Conservation (phyloP, 441 rosid genomes). For the Corymbia citriodora region DNA sequence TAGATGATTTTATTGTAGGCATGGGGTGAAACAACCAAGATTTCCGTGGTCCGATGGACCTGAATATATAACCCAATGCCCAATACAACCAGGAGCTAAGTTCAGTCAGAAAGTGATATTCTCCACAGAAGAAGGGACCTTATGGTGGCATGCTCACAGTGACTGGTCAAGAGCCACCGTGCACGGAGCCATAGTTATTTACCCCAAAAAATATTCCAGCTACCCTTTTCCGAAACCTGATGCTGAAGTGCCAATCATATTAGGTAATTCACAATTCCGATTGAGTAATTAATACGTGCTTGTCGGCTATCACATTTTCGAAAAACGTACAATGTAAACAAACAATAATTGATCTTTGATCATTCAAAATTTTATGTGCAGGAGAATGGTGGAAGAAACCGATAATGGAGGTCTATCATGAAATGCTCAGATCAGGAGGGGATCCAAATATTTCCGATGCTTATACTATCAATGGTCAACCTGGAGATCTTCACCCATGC, state of each 20-base stretch:
- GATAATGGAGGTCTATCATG: constrained; percentile 9
- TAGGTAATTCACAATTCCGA: background rate
- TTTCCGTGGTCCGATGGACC: constrained; percentile 20
- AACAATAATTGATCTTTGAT: background rate
- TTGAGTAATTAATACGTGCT: background rate
- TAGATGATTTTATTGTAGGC: background rate
- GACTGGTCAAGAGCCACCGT: constrained; percentile 43
- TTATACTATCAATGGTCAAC: constrained; percentile 4
- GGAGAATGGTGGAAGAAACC: constrained; percentile 32
- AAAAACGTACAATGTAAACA: background rate
- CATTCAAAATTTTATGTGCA: background rate
- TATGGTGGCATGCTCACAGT: constrained; percentile 25
- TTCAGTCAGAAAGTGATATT: constrained; percentile 12
- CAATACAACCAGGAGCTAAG: constrained; percentile 1
- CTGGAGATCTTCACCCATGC: constrained; percentile 12
- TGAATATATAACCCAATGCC: constrained; percentile 17
- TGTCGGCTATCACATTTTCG: background rate
- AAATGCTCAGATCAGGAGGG: constrained; percentile 1
- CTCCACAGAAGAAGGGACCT: constrained; percentile 19
- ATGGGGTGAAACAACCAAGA: constrained; percentile 21
- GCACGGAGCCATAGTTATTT: constrained; percentile 38
- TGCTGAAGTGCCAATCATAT: background rate
- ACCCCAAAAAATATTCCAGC: constrained; percentile 21
- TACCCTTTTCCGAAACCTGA: constrained; percentile 44
- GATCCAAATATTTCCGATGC: constrained; percentile 9